Evolutionary conservation across 2,329 filamentous ascomycete genomes (phyloP), one percentile per base, ranked within the genome.

Genomic region (Metarhizium album): DNA sequence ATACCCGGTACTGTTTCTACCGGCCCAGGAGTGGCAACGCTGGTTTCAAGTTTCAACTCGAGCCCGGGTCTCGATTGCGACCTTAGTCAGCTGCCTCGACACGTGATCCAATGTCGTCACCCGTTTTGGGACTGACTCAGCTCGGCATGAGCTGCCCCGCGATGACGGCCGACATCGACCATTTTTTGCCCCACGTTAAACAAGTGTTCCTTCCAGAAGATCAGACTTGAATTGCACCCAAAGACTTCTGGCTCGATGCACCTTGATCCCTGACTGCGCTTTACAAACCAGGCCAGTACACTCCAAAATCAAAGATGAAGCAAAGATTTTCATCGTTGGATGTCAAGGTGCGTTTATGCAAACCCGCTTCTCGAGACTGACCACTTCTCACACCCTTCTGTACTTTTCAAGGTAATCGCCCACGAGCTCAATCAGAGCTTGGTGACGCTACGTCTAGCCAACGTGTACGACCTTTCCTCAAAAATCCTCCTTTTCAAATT

Each of bases 401-500:
- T 18, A 9, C 20, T 46, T 37, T 14, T 18, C 20, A 38, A 95
- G 88, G 89, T 95, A 69, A 94, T 97, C 64, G 86, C 90, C 51
- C 88, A 95, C 66, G 93, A 98, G 78, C 86, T 98, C 55, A 84
- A 89, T 53, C 74, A 79, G 55, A 80, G 78, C 57, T 78, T 98
- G 49, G 80, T 85, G 52, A 81, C 82, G 53, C 76, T 97, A 55
- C 87, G 93, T 56, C 79, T 97, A 47, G 82, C 87, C 55, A 98
- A 98, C 65, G 84, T 96, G 66, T 97, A 98, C 72, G 93, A 98
- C 67, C 81, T 98, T 53, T 95, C 89, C 55, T 90, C 90, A 57
- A 90, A 91, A 64, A 96, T 97, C 63, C 88, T 97, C 63, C 83
- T 97, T 24, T 79, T 98, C 68, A 97, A 96, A 65, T 93, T 98